Evolutionary conservation across 1,139 yeast species (phyloP).

Genomic region (Diutina mesorugosa): DNA sequence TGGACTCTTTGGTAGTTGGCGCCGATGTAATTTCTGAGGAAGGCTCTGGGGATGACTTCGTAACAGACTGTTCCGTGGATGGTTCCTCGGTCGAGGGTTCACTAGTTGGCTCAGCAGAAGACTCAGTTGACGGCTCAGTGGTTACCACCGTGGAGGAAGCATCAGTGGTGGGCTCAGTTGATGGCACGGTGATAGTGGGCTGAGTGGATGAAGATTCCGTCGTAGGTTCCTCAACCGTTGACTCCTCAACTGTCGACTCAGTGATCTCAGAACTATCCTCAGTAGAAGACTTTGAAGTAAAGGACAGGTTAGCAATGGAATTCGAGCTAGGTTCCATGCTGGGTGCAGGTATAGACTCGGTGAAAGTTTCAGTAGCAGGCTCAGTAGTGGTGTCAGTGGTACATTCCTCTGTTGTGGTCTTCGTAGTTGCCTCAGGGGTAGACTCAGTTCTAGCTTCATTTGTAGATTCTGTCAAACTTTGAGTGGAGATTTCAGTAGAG

Average conservation of each 20-base stretch:
- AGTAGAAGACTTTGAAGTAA: conserved; percentile 18
- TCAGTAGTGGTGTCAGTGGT: background rate
- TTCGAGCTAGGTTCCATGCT: conserved; percentile 21
- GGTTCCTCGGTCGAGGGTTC: background rate
- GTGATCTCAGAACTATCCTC: conserved; percentile 5
- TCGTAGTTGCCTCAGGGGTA: background rate
- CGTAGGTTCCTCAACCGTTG: too few relatives aligned
- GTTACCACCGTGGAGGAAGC: background rate
- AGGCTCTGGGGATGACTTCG: background rate
- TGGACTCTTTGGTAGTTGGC: background rate
- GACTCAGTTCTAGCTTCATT: background rate
- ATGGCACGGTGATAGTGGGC: background rate
- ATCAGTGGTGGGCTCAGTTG: conserved; percentile 2
- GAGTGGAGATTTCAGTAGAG: background rate
- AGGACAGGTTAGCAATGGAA: conserved; percentile 26
- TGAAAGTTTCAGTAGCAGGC: background rate
- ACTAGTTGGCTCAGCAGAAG: background rate
- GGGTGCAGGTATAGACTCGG: background rate
- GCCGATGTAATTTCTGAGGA: background rate
- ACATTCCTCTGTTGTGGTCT: background rate
- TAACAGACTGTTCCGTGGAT: too few relatives aligned
- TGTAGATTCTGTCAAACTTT: background rate
- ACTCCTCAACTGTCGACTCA: background rate
- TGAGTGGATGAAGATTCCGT: background rate
- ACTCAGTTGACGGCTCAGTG: background rate